Evolutionary conservation across 1,284 basidiomycete genomes (phyloP).

Genomic region (Wallemia mellicola): DNA sequence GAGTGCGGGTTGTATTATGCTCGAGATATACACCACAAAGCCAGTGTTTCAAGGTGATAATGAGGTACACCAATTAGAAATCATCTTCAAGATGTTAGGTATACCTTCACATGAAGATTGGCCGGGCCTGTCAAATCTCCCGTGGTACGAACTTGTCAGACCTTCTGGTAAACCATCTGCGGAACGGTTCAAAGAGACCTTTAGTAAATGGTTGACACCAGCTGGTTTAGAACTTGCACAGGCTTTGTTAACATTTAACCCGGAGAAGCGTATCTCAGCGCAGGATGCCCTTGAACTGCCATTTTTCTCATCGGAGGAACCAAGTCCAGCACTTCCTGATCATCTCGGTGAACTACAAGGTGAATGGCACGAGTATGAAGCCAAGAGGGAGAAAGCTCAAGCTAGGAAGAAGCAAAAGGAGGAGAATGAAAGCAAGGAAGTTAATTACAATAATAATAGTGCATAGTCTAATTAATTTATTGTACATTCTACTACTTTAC

Average conservation of each 20-base stretch:
- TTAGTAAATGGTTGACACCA: slow-evolving; percentile 53
- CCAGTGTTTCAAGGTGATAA: slow-evolving; percentile 88
- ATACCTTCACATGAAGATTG: slow-evolving; percentile 58
- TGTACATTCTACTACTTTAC: background rate
- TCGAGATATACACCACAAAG: slow-evolving; percentile 81
- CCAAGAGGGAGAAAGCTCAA: slow-evolving; percentile 38
- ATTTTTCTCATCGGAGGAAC: slow-evolving; percentile 58
- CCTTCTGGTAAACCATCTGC: slow-evolving; percentile 31
- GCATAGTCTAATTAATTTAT: background rate
- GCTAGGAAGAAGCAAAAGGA: slow-evolving; percentile 5
- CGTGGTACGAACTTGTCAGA: slow-evolving; percentile 96
- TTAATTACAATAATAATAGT: background rate
- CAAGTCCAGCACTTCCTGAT: slow-evolving; percentile 34
- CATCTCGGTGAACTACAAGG: slow-evolving; percentile 43
- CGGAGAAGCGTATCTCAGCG: slow-evolving; percentile 43
- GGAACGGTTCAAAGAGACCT: slow-evolving; percentile 41
- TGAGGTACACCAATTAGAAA: slow-evolving; percentile 85
- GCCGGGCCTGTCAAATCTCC: slow-evolving; percentile 50
- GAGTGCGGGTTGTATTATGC: slow-evolving; percentile 99
- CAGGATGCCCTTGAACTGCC: slow-evolving; percentile 41
- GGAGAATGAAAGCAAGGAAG: slow-evolving; percentile 1
- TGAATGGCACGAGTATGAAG: slow-evolving; percentile 83
- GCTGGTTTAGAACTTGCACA: slow-evolving; percentile 61
- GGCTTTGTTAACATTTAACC: slow-evolving; percentile 52
- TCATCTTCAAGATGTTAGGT: slow-evolving; percentile 67